A percentile compares a stretch with the other conserved stretches of the same genome.
Evolutionary conservation across 805 yeast species (phyloP).

Genomic region (Soucietia sequanensis): DNA sequence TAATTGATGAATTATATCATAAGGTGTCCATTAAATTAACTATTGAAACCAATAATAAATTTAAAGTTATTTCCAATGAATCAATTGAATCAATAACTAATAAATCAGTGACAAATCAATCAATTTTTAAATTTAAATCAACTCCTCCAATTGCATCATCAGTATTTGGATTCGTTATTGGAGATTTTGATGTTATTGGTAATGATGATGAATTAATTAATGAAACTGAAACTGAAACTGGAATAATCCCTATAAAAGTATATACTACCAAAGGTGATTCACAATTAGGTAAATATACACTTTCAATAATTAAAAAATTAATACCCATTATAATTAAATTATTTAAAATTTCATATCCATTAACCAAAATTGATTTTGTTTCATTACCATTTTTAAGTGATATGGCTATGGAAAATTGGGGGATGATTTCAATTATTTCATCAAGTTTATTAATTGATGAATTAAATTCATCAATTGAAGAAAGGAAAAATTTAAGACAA

Average conservation of each 20-base stretch:
- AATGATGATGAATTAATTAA: slow-evolving; percentile 17
- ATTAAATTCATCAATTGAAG: slow-evolving; percentile 14
- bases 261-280: slow-evolving; percentile 57
- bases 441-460: slow-evolving; percentile 39
- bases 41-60: slow-evolving; percentile 44
- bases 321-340: slow-evolving; percentile 48
- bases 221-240: slow-evolving; percentile 10
- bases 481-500: slow-evolving; percentile 44
- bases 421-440: slow-evolving; percentile 59
- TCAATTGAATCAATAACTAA: slow-evolving; percentile 22
- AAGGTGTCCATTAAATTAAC: slow-evolving; percentile 53
- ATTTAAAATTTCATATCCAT: slow-evolving; percentile 51
- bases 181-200: slow-evolving; percentile 60
- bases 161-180: slow-evolving; percentile 65
- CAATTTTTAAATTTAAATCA: slow-evolving; percentile 41
- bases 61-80: slow-evolving; percentile 54
- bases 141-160: slow-evolving; percentile 65
- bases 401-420: slow-evolving; percentile 83
- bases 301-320: slow-evolving; percentile 45
- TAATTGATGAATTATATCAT: slow-evolving; percentile 60
- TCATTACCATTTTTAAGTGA: slow-evolving; percentile 70
- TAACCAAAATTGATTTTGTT: slow-evolving; percentile 63
- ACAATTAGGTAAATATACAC: slow-evolving; percentile 46
- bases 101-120: slow-evolving; percentile 20
- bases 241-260: slow-evolving; percentile 45